A percentile compares a stretch with the other conserved stretches of the same genome.
phyloP scores from a whole-genome alignment of 305 asterid genomes.

The Striga hermonthica region DNA sequence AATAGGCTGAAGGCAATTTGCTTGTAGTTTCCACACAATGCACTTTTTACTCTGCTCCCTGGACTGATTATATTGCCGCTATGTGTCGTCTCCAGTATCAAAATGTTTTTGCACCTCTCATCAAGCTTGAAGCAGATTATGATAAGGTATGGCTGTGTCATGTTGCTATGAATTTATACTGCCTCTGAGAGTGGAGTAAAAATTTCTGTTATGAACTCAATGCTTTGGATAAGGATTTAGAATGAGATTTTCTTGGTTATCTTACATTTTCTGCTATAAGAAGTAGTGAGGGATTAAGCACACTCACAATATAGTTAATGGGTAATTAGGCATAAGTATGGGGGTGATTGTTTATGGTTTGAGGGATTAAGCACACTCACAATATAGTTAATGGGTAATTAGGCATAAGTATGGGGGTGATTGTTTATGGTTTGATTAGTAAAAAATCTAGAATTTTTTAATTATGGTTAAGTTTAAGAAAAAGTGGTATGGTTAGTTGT shows the following conservation, averaged over 20 bases:
- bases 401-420: neutral
- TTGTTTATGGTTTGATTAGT: no score
- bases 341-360: no score
- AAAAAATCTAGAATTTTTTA: no score
- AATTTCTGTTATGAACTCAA: no score
- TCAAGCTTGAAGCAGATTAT: slow-evolving; percentile 99
- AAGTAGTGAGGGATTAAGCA: neutral
- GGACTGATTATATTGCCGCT: slow-evolving; percentile 25
- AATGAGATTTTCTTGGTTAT: neutral
- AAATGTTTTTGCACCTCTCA: slow-evolving; percentile 96
- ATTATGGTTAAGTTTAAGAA: no score
- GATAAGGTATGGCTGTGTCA: slow-evolving; percentile 63
- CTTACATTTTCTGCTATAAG: neutral
- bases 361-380: neutral
- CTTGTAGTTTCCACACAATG: slow-evolving; percentile 7
- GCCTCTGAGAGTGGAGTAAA: neutral
- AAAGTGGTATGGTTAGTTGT: no score
- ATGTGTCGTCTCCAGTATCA: slow-evolving; percentile 70
- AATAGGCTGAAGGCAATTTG: slow-evolving; percentile 26
- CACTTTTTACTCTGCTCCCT: slow-evolving; percentile 16
- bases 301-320: neutral
- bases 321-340: neutral
- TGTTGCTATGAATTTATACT: slow-evolving; percentile 7
- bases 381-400: neutral
- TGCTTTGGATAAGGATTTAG: neutral